Evolutionary conservation across 192 early-diverging fungal species (phyloP).

Genomic region (Umbelopsis vinacea): DNA sequence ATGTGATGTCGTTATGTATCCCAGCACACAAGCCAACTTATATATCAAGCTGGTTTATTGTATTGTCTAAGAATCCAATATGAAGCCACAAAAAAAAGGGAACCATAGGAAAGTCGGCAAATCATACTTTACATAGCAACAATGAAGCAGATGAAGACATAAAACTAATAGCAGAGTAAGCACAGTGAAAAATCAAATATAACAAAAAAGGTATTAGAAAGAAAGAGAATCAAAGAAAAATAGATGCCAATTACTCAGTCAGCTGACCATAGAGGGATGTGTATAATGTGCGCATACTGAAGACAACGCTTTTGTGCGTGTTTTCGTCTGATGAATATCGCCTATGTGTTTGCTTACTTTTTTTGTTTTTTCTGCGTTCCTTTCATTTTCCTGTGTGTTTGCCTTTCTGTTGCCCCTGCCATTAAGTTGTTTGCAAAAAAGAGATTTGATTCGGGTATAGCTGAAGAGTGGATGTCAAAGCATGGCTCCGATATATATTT

Average conservation of each 20-base stretch:
- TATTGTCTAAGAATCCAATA: background rate
- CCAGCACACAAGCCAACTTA: no score
- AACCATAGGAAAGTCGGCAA: background rate
- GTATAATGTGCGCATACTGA: no score
- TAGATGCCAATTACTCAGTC: no score
- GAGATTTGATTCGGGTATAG: conserved; percentile 3
- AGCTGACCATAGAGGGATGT: no score
- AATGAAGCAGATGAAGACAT: background rate
- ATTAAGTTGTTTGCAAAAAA: background rate
- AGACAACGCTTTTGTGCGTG: no score
- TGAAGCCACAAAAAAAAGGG: background rate
- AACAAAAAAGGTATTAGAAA: background rate
- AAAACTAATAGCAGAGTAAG: background rate
- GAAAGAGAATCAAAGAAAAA: background rate
- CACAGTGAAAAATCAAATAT: background rate
- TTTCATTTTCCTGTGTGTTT: background rate
- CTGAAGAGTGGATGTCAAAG: background rate
- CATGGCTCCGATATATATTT: background rate
- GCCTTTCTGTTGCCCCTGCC: background rate
- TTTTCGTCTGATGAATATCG: no score
- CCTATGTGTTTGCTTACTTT: no score
- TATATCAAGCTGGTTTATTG: background rate
- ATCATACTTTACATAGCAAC: conserved; percentile 7
- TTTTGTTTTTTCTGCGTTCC: background rate
- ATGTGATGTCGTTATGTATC: no score